These are phyloP conservation scores for Hordeum marinum DNA, from an alignment of 176 grass and related monocot species.

Conservation along the genomic window DNA sequence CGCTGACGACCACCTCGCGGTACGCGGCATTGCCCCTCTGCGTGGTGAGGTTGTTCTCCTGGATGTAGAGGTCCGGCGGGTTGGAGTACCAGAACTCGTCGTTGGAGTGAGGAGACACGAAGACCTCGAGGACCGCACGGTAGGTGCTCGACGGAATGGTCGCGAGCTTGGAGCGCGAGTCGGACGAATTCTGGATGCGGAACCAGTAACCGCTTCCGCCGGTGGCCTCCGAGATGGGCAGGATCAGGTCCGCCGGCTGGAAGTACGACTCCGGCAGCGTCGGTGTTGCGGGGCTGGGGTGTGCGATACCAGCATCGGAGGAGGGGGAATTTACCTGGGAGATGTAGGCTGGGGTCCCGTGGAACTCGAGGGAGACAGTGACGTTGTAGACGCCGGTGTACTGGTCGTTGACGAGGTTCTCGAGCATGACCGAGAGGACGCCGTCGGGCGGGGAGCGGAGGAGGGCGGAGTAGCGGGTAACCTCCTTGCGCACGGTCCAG, in stretches of 20 bases:
- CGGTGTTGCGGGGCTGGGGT: background rate
- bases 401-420: slow-evolving; percentile 80
- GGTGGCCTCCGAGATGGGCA: slow-evolving; percentile 52
- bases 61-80: slow-evolving; percentile 77
- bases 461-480: slow-evolving; percentile 55
- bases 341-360: slow-evolving; percentile 29
- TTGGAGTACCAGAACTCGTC: slow-evolving; percentile 99
- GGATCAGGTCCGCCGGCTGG: slow-evolving; percentile 62
- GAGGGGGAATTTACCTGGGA: background rate
- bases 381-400: slow-evolving; percentile 80
- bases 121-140: slow-evolving; percentile 71
- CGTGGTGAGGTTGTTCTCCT: slow-evolving; percentile 73
- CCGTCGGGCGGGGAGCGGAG: slow-evolving; percentile 47
- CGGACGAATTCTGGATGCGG: slow-evolving; percentile 58
- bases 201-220: slow-evolving; percentile 70
- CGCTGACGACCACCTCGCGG: slow-evolving; percentile 65
- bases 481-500: slow-evolving; percentile 80
- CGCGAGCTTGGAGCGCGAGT: slow-evolving; percentile 29
- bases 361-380: slow-evolving; percentile 68
- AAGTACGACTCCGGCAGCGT: slow-evolving; percentile 15
- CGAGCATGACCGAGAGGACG: slow-evolving; percentile 75
- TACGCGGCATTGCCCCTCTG: slow-evolving; percentile 68
- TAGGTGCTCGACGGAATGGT: slow-evolving; percentile 67
- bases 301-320: background rate
- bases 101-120: slow-evolving; percentile 69